These are phyloP conservation scores for Nakazawaea wyomingensis DNA, from an alignment of 805 yeast species.

Conservation along the genomic window DNA sequence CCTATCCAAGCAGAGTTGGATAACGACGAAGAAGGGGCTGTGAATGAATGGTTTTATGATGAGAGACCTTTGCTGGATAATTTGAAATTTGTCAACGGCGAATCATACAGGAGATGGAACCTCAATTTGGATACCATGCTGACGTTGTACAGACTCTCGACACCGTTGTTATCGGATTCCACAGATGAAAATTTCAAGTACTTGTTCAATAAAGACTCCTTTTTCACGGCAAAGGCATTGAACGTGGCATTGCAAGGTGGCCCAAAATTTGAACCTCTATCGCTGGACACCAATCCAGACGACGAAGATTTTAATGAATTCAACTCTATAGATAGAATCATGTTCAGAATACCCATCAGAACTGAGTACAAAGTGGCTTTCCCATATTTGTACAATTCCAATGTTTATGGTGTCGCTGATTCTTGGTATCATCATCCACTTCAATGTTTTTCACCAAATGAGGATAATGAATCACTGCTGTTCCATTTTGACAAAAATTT, in stretches of 20 bases:
- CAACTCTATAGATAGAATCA: slow-evolving; percentile 81
- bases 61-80: slow-evolving; percentile 65
- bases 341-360: slow-evolving; percentile 69
- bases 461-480: slow-evolving; percentile 46
- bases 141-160: slow-evolving; percentile 57
- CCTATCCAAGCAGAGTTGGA: slow-evolving; percentile 65
- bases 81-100: slow-evolving; percentile 56
- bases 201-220: slow-evolving; percentile 72
- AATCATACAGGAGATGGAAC: slow-evolving; percentile 71
- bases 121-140: slow-evolving; percentile 59
- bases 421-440: slow-evolving; percentile 64
- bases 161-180: slow-evolving; percentile 63
- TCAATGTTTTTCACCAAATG: slow-evolving; percentile 41
- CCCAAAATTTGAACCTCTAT: slow-evolving; percentile 88
- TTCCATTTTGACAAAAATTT: slow-evolving; percentile 50
- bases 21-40: slow-evolving; percentile 52
- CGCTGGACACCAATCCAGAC: slow-evolving; percentile 54
- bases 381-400: slow-evolving; percentile 78
- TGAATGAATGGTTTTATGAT: slow-evolving; percentile 78
- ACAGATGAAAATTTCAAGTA: slow-evolving; percentile 57
- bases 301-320: slow-evolving; percentile 83
- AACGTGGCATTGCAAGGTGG: slow-evolving; percentile 91
- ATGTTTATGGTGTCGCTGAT: slow-evolving; percentile 58
- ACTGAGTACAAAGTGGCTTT: slow-evolving; percentile 85
- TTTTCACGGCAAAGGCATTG: slow-evolving; percentile 86